These are phyloP conservation scores for Leccinum subrobustum DNA, from an alignment of 1,284 basidiomycete genomes.

Conservation along the genomic window DNA sequence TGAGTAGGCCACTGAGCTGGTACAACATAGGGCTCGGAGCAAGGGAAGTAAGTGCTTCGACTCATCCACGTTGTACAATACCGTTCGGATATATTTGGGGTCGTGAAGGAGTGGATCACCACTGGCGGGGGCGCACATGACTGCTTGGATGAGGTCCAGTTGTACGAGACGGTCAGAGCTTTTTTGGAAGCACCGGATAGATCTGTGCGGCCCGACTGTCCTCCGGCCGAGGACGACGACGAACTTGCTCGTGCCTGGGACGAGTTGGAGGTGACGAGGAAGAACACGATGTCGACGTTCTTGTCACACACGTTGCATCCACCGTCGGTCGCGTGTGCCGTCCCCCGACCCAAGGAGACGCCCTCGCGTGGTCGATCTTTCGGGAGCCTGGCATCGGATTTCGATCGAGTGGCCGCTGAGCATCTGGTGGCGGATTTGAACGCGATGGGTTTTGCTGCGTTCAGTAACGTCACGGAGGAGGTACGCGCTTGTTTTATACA, in stretches of 20 bases:
- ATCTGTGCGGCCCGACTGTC: constrained; percentile 38
- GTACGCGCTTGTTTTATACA: constrained; percentile 36
- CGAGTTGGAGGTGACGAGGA: constrained; percentile 44
- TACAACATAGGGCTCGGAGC: too few relatives aligned
- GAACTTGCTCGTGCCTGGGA: constrained; percentile 48
- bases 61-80: constrained; percentile 38
- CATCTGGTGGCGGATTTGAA: constrained; percentile 73
- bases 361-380: constrained; percentile 40
- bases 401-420: constrained; percentile 65
- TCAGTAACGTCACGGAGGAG: constrained; percentile 73
- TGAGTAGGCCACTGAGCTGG: too few relatives aligned
- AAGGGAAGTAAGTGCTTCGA: too few relatives aligned
- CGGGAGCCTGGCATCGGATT: constrained; percentile 58
- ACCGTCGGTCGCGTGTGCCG: constrained; percentile 30
- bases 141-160: constrained; percentile 63
- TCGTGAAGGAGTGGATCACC: constrained; percentile 67
- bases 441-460: constrained; percentile 68
- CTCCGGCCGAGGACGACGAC: constrained; percentile 37
- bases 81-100: constrained; percentile 61
- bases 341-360: constrained; percentile 30
- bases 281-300: constrained; percentile 48
- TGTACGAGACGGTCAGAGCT: constrained; percentile 52
- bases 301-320: constrained; percentile 62
- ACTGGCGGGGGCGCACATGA: constrained; percentile 74
- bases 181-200: constrained; percentile 59